These are phyloP conservation scores for Tolypocladium endophyticum DNA, from an alignment of 2,329 filamentous ascomycete species.

Conservation along the genomic window DNA sequence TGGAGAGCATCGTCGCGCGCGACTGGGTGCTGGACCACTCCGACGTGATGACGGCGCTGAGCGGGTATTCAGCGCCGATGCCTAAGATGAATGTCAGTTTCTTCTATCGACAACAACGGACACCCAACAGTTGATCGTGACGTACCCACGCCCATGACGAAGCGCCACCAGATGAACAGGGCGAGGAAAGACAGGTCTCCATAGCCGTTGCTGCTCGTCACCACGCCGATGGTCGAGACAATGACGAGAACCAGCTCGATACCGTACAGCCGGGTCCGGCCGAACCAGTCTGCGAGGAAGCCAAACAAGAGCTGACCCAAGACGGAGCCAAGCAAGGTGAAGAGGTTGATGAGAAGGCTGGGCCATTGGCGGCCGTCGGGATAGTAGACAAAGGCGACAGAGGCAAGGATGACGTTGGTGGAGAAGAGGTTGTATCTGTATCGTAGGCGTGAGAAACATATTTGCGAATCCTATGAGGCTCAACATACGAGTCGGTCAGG, in stretches of 20 bases:
- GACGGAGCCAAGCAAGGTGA: constrained; percentile 41
- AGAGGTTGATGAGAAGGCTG: constrained; percentile 39
- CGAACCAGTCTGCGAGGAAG: constrained; percentile 42
- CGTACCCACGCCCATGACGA: constrained; percentile 42
- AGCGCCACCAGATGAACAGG: constrained; percentile 42
- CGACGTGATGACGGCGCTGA: constrained; percentile 56
- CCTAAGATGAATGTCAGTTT: constrained; percentile 21
- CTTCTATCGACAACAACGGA: not conserved
- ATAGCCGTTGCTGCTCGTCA: constrained; percentile 40
- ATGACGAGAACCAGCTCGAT: constrained; percentile 46
- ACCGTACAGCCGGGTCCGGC: constrained; percentile 45
- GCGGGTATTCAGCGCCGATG: constrained; percentile 58
- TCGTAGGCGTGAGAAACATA: not conserved
- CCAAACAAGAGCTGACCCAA: constrained; percentile 42
- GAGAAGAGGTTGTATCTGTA: constrained; percentile 44
- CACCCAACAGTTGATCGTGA: not conserved
- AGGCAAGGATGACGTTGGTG: constrained; percentile 43
- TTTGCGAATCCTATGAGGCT: not conserved
- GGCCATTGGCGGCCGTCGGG: constrained; percentile 33
- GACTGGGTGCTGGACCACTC: constrained; percentile 54
- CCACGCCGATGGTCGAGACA: constrained; percentile 45
- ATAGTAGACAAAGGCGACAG: constrained; percentile 42
- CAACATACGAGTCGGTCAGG: constrained; percentile 39
- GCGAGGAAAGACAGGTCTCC: constrained; percentile 38
- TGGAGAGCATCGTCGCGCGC: constrained; percentile 57